A percentile compares a stretch with the other conserved stretches of the same genome.
phyloP scores from a whole-genome alignment of 257 asterid genomes.

The Paraleonurus japonicus region DNA sequence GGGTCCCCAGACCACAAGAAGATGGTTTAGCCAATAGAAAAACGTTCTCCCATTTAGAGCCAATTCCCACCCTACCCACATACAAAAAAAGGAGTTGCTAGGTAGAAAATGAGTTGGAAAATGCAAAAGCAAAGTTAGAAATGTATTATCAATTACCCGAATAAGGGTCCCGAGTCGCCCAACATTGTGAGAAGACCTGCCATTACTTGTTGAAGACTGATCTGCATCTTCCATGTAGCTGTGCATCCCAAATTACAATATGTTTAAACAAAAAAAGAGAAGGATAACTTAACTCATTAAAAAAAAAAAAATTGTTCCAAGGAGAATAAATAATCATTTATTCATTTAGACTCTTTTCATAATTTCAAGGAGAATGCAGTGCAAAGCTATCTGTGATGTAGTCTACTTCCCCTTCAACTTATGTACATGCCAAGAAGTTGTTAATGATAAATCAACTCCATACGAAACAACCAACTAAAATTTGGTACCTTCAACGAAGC shows the following conservation, averaged over 20 bases:
- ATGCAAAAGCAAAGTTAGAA: conserved; percentile 10
- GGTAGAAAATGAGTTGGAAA: conserved; percentile 13
- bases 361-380: neutral
- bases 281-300: neutral
- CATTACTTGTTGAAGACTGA: conserved; percentile 61
- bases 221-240: conserved; percentile 83
- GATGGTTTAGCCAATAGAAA: conserved; percentile 9
- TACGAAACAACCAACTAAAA: neutral
- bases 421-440: conserved; percentile 8
- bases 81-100: neutral
- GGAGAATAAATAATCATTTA: neutral
- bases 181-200: conserved; percentile 78
- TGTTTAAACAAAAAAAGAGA: neutral
- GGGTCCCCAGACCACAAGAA: conserved; percentile 8
- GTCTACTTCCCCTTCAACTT: conserved; percentile 20
- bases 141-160: conserved; percentile 51
- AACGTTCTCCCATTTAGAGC: neutral
- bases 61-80: neutral
- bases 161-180: conserved; percentile 93
- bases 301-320: neutral
- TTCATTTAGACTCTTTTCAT: neutral
- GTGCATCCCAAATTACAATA: conserved; percentile 25
- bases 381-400: neutral
- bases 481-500: neutral
- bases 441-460: neutral